Evolutionary conservation across 768 basidiomycete genomes (phyloP).

Genomic region (Boletus fagicola): DNA sequence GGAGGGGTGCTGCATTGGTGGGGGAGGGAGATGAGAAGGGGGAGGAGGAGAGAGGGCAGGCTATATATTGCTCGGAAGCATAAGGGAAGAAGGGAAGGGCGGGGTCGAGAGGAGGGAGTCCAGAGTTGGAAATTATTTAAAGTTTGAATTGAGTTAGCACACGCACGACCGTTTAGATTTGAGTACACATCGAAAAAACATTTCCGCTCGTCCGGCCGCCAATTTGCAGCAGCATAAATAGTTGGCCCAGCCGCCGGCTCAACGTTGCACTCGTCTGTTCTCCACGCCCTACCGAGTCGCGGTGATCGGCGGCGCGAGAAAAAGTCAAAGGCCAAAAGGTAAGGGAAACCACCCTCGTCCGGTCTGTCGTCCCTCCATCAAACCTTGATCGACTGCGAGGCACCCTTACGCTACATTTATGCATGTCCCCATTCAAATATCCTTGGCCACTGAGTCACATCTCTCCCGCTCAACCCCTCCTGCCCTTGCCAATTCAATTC

Average conservation of each 20-base stretch:
- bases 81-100: slow-evolving; percentile 7
- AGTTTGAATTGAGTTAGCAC: slow-evolving; percentile 58
- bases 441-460: slow-evolving; percentile 1
- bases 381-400: slow-evolving; percentile 27
- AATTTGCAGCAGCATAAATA: not conserved
- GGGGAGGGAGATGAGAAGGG: slow-evolving; percentile 24
- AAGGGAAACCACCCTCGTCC: slow-evolving; percentile 14
- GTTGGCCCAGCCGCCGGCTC: not conserved
- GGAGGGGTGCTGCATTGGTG: slow-evolving; percentile 71
- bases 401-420: slow-evolving; percentile 8
- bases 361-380: slow-evolving; percentile 17
- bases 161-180: slow-evolving; percentile 19
- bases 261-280: not conserved
- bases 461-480: not conserved
- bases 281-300: not conserved
- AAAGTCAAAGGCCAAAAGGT: slow-evolving; percentile 20
- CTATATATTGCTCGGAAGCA: slow-evolving; percentile 39
- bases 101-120: slow-evolving; percentile 23
- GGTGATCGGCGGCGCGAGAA: slow-evolving; percentile 22
- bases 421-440: slow-evolving; percentile 5
- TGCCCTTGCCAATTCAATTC: not conserved
- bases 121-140: slow-evolving; percentile 43
- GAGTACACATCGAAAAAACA: too few relatives aligned
- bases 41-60: slow-evolving; percentile 16
- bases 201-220: slow-evolving; percentile 23